Evolutionary conservation across 192 early-diverging fungal species (phyloP).

Genomic region (Irineochytrium annulatum): DNA sequence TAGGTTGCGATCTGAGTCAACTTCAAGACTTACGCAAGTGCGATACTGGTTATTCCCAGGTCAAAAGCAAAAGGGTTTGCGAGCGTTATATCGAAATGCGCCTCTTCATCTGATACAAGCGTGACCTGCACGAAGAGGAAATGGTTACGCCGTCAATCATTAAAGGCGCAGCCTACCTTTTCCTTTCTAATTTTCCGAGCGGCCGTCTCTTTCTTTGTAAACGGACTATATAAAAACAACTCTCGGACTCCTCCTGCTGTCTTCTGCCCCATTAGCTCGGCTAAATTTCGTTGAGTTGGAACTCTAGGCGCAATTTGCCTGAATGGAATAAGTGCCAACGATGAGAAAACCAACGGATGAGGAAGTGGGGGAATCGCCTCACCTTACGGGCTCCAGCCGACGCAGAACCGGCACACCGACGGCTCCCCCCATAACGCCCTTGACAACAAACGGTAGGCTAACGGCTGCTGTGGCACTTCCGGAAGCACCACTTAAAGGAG

Average conservation of each 20-base stretch:
- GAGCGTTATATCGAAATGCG: slow-evolving; percentile 66
- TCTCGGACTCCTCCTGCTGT: slow-evolving; percentile 36
- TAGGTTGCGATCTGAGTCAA: not conserved
- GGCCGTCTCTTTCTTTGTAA: slow-evolving; percentile 50
- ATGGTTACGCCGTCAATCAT: not conserved
- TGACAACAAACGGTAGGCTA: slow-evolving; percentile 26
- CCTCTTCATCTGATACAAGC: slow-evolving; percentile 64
- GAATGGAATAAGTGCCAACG: not conserved
- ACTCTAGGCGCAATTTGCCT: slow-evolving; percentile 54
- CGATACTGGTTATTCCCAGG: slow-evolving; percentile 65
- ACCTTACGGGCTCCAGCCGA: slow-evolving; percentile 33
- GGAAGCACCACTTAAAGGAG: no score
- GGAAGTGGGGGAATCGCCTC: not conserved
- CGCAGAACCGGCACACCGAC: slow-evolving; percentile 38
- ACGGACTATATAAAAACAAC: slow-evolving; percentile 81
- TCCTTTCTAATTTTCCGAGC: slow-evolving; percentile 30
- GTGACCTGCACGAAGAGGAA: slow-evolving; percentile 31
- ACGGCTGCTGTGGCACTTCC: no score
- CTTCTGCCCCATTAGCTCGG: slow-evolving; percentile 24
- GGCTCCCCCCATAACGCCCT: slow-evolving; percentile 27
- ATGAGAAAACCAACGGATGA: not conserved
- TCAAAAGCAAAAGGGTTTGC: slow-evolving; percentile 79
- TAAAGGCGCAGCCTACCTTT: slow-evolving; percentile 19
- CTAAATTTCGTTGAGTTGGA: slow-evolving; percentile 54
- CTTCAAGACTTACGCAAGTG: not conserved